These are phyloP conservation scores for Fusarium anthophilum DNA, from an alignment of 2,329 filamentous ascomycete species.

Conservation along the genomic window DNA sequence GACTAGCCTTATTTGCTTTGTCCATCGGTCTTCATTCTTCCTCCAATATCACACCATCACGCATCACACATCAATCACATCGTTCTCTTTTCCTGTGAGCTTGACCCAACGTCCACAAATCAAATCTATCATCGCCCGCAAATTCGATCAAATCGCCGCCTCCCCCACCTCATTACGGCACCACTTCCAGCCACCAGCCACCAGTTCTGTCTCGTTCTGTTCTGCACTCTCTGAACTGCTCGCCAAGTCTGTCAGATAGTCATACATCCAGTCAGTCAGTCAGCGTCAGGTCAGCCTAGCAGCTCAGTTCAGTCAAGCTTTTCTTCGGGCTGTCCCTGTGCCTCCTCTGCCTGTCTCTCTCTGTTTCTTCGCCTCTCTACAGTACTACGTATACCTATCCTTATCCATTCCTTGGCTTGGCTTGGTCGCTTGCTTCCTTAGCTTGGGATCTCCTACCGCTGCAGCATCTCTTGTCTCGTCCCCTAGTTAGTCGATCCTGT, in stretches of 20 bases:
- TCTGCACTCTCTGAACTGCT: conserved; percentile 1
- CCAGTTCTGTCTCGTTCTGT: conserved; percentile 25
- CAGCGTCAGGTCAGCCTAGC: neutral
- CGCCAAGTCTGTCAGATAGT: neutral
- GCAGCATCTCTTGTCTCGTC: conserved; percentile 18
- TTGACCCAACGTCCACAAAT: conserved; percentile 35
- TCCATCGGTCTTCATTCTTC: conserved; percentile 11
- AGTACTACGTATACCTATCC: neutral
- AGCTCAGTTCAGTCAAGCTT: conserved; percentile 18
- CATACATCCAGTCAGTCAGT: neutral
- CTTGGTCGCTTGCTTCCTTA: conserved; percentile 6
- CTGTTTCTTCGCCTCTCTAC: conserved; percentile 2
- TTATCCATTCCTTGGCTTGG: conserved; percentile 11
- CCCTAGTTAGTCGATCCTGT: conserved; percentile 19
- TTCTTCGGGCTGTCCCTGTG: neutral
- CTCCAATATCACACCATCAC: conserved; percentile 26
- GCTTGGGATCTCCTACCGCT: conserved; percentile 1
- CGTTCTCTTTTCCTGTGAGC: conserved; percentile 5
- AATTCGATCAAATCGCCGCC: conserved; percentile 38
- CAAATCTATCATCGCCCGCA: conserved; percentile 30
- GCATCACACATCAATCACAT: neutral
- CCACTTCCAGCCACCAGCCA: conserved; percentile 44
- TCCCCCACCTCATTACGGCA: conserved; percentile 45
- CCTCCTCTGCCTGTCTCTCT: neutral
- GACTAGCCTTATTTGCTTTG: conserved; percentile 13